A percentile compares a stretch with the other conserved stretches of the same genome.
These are phyloP conservation scores for Otatea glauca DNA, from an alignment of 176 grass and related monocot genomes.

Conservation along the genomic window DNA sequence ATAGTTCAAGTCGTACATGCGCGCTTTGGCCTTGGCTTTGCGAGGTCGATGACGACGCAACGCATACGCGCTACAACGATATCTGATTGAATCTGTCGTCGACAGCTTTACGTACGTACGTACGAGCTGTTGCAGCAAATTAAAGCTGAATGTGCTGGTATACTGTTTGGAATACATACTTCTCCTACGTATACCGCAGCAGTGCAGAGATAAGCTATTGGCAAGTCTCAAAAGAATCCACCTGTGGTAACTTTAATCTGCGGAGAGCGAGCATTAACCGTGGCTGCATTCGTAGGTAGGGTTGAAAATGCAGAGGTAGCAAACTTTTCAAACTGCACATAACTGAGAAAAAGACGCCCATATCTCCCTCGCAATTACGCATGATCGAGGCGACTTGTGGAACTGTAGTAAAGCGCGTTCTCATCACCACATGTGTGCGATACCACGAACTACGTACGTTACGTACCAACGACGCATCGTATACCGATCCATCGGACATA, in stretches of 20 bases:
- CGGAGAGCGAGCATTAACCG: constrained; percentile 7
- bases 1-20: no score
- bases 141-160: no score
- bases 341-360: constrained; percentile 25
- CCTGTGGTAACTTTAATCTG: not conserved
- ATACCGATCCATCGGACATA: constrained; percentile 1
- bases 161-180: no score
- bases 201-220: no score
- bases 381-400: constrained; percentile 25
- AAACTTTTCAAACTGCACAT: not conserved
- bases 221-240: no score
- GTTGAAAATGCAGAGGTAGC: not conserved
- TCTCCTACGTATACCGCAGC: no score
- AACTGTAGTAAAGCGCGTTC: constrained; percentile 3
- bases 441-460: not conserved
- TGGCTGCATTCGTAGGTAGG: not conserved
- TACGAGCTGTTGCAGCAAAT: no score
- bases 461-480: not conserved
- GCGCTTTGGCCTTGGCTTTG: not conserved
- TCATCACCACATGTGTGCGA: not conserved
- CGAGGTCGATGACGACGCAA: not conserved
- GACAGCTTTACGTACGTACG: not conserved
- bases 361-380: not conserved
- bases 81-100: no score
- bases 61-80: no score